Evolutionary conservation across 371 early-diverging fungal genomes (phyloP), one percentile per base, ranked within the genome.

Genomic region (Dinochytrium kinnereticum): DNA sequence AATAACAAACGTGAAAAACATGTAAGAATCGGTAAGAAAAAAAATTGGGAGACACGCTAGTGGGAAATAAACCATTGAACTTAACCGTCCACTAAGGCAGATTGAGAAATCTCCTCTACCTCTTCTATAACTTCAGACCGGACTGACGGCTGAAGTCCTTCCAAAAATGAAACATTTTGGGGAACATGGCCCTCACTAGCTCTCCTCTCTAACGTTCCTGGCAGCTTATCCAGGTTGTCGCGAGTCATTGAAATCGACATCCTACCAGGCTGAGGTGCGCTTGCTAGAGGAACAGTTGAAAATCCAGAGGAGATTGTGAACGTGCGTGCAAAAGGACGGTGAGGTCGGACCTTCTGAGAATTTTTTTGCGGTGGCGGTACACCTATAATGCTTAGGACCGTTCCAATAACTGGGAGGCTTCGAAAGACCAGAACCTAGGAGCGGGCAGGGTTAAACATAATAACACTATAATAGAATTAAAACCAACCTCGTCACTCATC

Each of bases 401-500:
- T 61, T 31, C 64, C 64, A 38, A 61, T 31, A 38, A 61, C 64
- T 19, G 64, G 64, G 2, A 61, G 55, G 26, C 17, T 53, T 24
- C 55, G 10, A 26, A 53, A 53, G 26, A 53, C 55, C 7, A 15
- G 26, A 26, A 53, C 55, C 55, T 53, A 53, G 5, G 5, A 53
- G 5, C 26, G 5, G 55, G 5, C 5, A 53, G 7, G 10, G 7
- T 53, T 15, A 26, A 26, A 21, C 10, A 61, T 10, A 31, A 34
- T 30, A 31, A 61, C 17, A 17, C 10, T 57, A 7, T 57, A 7
- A 57, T 10, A 28, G 7, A 61, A 31, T 10, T 33, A 33, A 28
- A 30, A 61, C 64, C 5, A 10, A 61, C 64, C 15, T 61, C 64
- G 17, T 61, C 64, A 36, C 64, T 61, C 33, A 61, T 38, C 28